These are phyloP conservation scores for Aspergillus sp. DNA, from an alignment of 2,329 filamentous ascomycete genomes.

Conservation along the genomic window DNA sequence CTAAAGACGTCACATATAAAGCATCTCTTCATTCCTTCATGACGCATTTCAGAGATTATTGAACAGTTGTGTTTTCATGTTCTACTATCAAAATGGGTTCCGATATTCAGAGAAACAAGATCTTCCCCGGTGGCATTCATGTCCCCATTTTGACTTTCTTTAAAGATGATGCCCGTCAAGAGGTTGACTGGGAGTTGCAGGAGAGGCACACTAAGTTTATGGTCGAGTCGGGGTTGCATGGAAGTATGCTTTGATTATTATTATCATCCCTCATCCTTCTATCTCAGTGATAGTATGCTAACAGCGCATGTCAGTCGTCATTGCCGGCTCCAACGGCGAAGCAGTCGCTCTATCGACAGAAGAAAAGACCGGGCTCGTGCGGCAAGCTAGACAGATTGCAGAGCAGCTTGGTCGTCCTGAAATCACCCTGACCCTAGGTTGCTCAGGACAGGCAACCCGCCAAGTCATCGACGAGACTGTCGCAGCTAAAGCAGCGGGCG, in stretches of 20 bases:
- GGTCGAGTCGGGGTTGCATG: constrained; percentile 50
- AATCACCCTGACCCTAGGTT: constrained; percentile 39
- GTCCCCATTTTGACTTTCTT: constrained; percentile 57
- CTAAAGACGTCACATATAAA: too few species aligned
- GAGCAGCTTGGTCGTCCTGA: constrained; percentile 25
- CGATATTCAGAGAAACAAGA: too few species aligned
- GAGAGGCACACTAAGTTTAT: constrained; percentile 51
- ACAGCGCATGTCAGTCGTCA: constrained; percentile 22
- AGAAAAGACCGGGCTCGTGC: constrained; percentile 38
- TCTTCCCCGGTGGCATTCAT: constrained; percentile 42
- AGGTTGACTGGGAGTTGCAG: constrained; percentile 54
- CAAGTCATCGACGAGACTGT: constrained; percentile 54
- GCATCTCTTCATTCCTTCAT: too few species aligned
- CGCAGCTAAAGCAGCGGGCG: constrained; percentile 62
- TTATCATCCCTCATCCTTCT: constrained; percentile 22
- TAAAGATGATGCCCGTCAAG: constrained; percentile 42
- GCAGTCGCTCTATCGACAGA: constrained; percentile 35
- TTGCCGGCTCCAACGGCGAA: constrained; percentile 44
- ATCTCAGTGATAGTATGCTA: not conserved
- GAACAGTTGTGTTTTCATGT: too few species aligned
- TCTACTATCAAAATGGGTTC: too few species aligned
- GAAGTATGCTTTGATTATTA: constrained; percentile 29
- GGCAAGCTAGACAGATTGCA: constrained; percentile 34
- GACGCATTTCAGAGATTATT: too few species aligned
- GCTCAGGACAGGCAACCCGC: constrained; percentile 34